Evolutionary conservation across 139 green algal species (phyloP).

Genomic region (Chlorella sp.): DNA sequence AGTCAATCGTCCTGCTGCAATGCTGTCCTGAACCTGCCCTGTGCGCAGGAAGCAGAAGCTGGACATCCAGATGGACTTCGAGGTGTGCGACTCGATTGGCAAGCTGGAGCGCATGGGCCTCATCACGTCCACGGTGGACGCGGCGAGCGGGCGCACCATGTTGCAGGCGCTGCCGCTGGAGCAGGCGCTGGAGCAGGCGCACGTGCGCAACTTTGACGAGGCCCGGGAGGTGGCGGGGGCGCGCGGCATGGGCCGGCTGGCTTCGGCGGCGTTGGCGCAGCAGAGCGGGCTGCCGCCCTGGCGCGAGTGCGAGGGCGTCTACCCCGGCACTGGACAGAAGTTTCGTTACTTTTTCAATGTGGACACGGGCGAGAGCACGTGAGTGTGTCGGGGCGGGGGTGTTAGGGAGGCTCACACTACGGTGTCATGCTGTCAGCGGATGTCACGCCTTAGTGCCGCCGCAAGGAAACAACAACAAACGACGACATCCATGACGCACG

Average conservation of each 20-base stretch:
- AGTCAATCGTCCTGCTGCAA: not conserved
- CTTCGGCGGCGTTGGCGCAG: not conserved
- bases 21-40: not conserved
- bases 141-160: not conserved
- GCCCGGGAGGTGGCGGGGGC: not conserved
- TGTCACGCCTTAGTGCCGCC: too few species aligned
- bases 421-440: too few species aligned
- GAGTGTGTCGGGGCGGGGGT: too few species aligned
- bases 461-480: too few species aligned
- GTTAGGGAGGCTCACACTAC: too few species aligned
- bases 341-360: too few species aligned
- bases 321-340: slow-evolving; percentile 15
- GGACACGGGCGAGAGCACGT: too few species aligned
- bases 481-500: too few species aligned
- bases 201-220: slow-evolving; percentile 22
- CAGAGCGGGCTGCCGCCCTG: not conserved
- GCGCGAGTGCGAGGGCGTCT: slow-evolving; percentile 16
- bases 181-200: slow-evolving; percentile 13
- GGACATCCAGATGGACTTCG: slow-evolving; percentile 12
- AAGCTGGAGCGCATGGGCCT: slow-evolving; percentile 26
- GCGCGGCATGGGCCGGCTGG: slow-evolving; percentile 1
- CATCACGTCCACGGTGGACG: not conserved
- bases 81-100: slow-evolving; percentile 16
- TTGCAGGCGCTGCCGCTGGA: slow-evolving; percentile 18
- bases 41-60: slow-evolving; percentile 3